Conservation (phyloP, 2,329 filamentous ascomycete species). For the Fulvia fulva region DNA sequence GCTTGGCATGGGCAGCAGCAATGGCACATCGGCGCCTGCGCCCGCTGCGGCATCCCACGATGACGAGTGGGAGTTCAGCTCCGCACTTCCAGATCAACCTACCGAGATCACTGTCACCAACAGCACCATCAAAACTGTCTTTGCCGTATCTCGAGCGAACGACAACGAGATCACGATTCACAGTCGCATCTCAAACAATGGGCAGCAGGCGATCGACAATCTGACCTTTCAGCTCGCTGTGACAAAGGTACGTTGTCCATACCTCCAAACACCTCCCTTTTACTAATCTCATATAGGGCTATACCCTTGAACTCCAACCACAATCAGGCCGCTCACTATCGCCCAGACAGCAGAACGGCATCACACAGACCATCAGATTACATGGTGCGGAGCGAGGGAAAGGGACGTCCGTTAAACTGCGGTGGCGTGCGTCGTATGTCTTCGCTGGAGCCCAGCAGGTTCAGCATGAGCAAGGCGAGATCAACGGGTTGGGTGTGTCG, state of each 20-base stretch:
- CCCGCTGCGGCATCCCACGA: conserved; percentile 45
- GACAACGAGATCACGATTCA: conserved; percentile 61
- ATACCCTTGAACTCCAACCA: conserved; percentile 74
- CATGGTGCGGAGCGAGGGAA: conserved; percentile 68
- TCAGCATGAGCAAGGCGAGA: conserved; percentile 84
- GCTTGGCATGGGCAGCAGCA: conserved; percentile 29
- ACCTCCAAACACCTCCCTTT: neutral
- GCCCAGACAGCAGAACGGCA: conserved; percentile 68
- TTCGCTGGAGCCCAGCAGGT: conserved; percentile 57
- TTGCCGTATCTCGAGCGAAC: conserved; percentile 62
- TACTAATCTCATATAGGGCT: conserved; percentile 54
- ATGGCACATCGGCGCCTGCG: conserved; percentile 43
- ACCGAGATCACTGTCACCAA: conserved; percentile 67
- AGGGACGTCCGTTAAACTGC: conserved; percentile 78
- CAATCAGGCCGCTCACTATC: conserved; percentile 75
- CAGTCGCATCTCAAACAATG: conserved; percentile 81
- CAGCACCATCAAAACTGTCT: conserved; percentile 61
- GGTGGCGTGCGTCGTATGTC: conserved; percentile 82
- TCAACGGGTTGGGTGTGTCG: conserved; percentile 68
- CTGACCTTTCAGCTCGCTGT: conserved; percentile 90
- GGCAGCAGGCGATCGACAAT: conserved; percentile 65
- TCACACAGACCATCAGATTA: conserved; percentile 77
- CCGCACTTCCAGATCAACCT: conserved; percentile 66
- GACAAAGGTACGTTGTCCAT: conserved; percentile 65
- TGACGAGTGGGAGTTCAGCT: conserved; percentile 93